These are phyloP conservation scores for Rhododendron griersonianum DNA, from an alignment of 148 eudicot species.

Conservation along the genomic window DNA sequence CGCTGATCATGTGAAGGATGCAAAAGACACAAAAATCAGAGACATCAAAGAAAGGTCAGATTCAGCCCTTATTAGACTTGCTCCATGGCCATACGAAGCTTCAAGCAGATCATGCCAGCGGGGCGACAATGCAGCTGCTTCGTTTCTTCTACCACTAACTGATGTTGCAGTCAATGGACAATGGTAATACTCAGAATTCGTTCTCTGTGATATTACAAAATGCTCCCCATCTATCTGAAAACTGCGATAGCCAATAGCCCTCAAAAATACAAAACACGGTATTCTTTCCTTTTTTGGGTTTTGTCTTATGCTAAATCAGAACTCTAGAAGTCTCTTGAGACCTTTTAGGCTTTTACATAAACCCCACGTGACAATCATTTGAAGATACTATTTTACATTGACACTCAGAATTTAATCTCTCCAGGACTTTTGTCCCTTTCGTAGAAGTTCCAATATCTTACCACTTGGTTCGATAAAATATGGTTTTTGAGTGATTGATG, in stretches of 20 bases:
- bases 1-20: background rate
- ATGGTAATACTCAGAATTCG: background rate
- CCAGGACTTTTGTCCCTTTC: background rate
- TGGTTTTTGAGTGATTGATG: background rate
- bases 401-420: background rate
- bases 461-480: background rate
- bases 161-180: background rate
- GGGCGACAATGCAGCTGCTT: background rate
- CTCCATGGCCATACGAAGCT: background rate
- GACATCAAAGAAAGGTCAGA: background rate
- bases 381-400: background rate
- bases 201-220: background rate
- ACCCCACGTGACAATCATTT: background rate
- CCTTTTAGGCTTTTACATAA: background rate
- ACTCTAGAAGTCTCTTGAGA: background rate
- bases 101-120: background rate
- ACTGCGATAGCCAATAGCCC: background rate
- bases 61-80: background rate
- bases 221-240: background rate
- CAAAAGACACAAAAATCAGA: background rate
- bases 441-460: background rate
- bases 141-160: background rate
- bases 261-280: background rate
- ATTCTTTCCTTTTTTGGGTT: background rate
- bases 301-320: background rate